Percentiles rank a stretch among this genome's conserved stretches.
Evolutionary conservation across 1,139 yeast genomes (phyloP).

Genomic region (Sugiyamaella xylanicola): DNA sequence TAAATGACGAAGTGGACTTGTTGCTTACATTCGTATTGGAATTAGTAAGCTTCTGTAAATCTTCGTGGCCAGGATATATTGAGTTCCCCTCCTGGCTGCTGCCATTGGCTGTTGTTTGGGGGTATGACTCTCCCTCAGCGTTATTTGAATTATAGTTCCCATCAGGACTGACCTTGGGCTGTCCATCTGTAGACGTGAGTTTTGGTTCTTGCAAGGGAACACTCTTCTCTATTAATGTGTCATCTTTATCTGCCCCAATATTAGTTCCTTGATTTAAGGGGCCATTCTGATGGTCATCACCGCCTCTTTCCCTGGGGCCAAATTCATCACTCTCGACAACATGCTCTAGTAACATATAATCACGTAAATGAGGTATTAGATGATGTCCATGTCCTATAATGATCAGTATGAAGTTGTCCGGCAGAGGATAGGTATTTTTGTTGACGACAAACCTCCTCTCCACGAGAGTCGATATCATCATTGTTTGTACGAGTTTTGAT

Average conservation of each 20-base stretch:
- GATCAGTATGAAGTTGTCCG: slow-evolving; percentile 16
- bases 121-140: too few species aligned
- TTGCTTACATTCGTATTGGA: not conserved
- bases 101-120: not conserved
- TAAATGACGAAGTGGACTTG: not conserved
- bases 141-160: too few species aligned
- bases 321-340: slow-evolving; percentile 16
- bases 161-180: not conserved
- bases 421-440: slow-evolving; percentile 14
- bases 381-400: slow-evolving; percentile 18
- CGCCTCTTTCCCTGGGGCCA: slow-evolving; percentile 4
- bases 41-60: not conserved
- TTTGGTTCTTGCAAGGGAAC: not conserved
- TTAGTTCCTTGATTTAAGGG: not conserved
- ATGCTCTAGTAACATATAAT: slow-evolving; percentile 27
- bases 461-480: slow-evolving; percentile 31
- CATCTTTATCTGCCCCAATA: not conserved
- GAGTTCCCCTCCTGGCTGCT: not conserved
- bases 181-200: too few species aligned
- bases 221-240: not conserved
- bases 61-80: not conserved
- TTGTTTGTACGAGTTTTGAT: slow-evolving; percentile 33
- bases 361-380: slow-evolving; percentile 24
- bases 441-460: slow-evolving; percentile 15
- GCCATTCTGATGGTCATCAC: not conserved